Percentiles rank a stretch among this genome's conserved stretches.
These are phyloP conservation scores for Pleurozium schreberi DNA, from an alignment of 225 moss, liverwort and hornwort genomes.

Conservation along the genomic window DNA sequence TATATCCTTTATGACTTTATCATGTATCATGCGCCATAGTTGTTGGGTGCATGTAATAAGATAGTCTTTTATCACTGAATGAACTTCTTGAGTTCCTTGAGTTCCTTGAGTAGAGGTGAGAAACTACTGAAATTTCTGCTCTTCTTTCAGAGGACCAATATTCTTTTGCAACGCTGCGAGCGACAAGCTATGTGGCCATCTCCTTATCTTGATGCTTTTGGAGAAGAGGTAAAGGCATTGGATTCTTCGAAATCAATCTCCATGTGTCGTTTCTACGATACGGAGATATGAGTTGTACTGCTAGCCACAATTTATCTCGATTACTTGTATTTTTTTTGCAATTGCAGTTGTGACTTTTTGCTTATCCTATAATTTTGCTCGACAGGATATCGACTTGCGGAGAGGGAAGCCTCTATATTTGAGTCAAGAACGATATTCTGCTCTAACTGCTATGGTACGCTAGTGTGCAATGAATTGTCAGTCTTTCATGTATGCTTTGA, in stretches of 20 bases:
- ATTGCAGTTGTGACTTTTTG: not conserved
- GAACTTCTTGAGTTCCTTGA: not conserved
- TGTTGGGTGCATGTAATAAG: not conserved
- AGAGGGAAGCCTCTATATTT: constrained; percentile 86
- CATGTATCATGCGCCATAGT: not conserved
- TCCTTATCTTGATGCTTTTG: constrained; percentile 88
- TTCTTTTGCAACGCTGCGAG: constrained; percentile 81
- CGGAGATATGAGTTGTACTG: not conserved
- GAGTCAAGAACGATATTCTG: constrained; percentile 79
- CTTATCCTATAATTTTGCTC: not conserved
- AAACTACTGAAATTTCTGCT: not conserved
- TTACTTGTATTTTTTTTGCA: not conserved
- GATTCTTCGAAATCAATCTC: not conserved
- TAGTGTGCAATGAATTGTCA: not conserved
- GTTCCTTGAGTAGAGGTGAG: not conserved
- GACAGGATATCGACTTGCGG: constrained; percentile 60
- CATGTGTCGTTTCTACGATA: not conserved
- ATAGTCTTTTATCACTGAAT: not conserved
- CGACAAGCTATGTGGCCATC: constrained; percentile 95
- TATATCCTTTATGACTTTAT: not conserved
- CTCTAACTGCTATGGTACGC: constrained; percentile 82
- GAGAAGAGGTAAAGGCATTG: constrained; percentile 63
- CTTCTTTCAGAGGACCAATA: constrained; percentile 63
- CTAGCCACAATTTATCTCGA: not conserved
- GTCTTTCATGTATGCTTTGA: not conserved